These are phyloP conservation scores for Monilinia laxa DNA, from an alignment of 2,329 filamentous ascomycete species.

Conservation along the genomic window DNA sequence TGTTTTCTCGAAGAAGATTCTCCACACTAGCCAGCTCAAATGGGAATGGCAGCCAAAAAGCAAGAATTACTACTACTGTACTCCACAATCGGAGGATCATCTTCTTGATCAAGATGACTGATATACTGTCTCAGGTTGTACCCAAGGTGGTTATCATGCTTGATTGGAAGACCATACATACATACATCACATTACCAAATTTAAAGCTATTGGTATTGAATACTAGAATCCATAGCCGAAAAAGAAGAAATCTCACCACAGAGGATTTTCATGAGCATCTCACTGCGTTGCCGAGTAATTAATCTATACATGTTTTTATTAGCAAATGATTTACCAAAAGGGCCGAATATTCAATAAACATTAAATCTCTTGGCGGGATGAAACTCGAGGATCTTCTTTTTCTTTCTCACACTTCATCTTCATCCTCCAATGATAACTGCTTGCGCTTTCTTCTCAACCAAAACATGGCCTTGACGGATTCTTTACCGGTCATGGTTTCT, in stretches of 20 bases:
- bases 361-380: background rate
- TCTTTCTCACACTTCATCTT: background rate
- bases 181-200: background rate
- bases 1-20: background rate
- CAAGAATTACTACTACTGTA: background rate
- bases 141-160: background rate
- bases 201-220: background rate
- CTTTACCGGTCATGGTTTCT: too few relatives aligned
- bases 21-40: background rate
- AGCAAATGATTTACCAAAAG: background rate
- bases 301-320: background rate
- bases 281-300: background rate
- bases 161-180: background rate
- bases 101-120: background rate
- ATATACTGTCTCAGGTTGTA: background rate
- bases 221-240: background rate
- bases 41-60: background rate
- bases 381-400: background rate
- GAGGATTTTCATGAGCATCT: background rate
- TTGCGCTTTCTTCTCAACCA: too few relatives aligned
- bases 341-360: constrained; percentile 4
- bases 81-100: background rate
- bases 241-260: background rate
- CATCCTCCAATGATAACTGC: background rate
- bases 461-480: background rate